Percentiles rank a stretch among this genome's conserved stretches.
Conservation (phyloP, 2,329 filamentous ascomycete species). For the Escovopsis weberi region DNA sequence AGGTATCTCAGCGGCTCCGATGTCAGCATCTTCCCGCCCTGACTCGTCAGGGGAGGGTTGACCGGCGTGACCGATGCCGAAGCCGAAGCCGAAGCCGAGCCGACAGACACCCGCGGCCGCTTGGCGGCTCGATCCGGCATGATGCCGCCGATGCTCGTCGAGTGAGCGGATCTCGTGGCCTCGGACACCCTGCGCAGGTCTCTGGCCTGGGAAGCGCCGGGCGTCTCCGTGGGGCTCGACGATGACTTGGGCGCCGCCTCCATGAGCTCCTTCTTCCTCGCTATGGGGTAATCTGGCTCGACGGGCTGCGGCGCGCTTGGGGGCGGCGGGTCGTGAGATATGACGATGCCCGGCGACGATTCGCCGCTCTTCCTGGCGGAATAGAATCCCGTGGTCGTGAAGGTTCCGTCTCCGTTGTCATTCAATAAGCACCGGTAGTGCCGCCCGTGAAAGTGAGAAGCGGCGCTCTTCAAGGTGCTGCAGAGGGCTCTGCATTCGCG, state of each 20-base stretch:
- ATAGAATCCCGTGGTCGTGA: constrained; percentile 17
- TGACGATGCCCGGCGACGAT: constrained; percentile 14
- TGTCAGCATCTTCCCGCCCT: neutral
- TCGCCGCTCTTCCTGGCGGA: constrained; percentile 7
- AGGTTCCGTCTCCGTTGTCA: constrained; percentile 27
- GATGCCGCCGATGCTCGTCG: too few species aligned
- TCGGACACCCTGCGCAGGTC: too few species aligned
- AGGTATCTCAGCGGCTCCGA: constrained; percentile 11
- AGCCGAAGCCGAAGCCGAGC: neutral
- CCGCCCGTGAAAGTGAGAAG: constrained; percentile 4
- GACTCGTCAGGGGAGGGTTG: neutral
- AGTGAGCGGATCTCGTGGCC: too few species aligned
- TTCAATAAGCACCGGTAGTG: constrained; percentile 14
- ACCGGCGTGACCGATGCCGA: neutral
- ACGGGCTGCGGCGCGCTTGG: constrained; percentile 6
- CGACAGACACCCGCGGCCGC: constrained; percentile 1
- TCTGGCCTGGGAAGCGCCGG: too few species aligned
- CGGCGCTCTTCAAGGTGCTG: constrained; percentile 9
- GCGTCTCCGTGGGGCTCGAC: too few species aligned
- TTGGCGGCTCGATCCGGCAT: neutral
- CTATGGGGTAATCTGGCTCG: neutral
- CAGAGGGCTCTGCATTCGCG: constrained; percentile 21
- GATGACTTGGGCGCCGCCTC: neutral
- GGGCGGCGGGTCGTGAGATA: constrained; percentile 13
- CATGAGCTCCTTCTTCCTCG: neutral